A percentile compares a stretch with the other conserved stretches of the same genome.
phyloP scores from a whole-genome alignment of 345 rosid genomes.

The Aethionema arabicum region DNA sequence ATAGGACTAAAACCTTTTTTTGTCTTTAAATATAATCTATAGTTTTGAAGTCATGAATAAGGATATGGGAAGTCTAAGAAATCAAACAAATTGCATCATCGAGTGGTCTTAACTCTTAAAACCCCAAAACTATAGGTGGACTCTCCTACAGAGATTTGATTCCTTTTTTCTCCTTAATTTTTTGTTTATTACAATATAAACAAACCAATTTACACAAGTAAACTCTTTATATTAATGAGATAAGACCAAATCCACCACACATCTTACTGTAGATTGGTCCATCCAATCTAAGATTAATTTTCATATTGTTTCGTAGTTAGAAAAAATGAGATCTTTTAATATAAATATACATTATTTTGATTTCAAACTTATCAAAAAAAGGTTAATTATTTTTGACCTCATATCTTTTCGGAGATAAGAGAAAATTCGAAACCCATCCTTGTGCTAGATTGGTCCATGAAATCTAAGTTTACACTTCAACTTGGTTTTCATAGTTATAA shows the following conservation, averaged over 20 bases:
- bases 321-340: no score
- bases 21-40: constrained; percentile 28
- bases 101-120: constrained; percentile 39
- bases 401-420: not conserved
- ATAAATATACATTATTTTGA: no score
- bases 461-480: not conserved
- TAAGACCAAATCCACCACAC: constrained; percentile 29
- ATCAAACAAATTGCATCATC: constrained; percentile 27
- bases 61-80: constrained; percentile 18
- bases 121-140: constrained; percentile 28
- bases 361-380: no score
- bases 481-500: no score
- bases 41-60: constrained; percentile 19
- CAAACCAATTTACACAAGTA: constrained; percentile 30
- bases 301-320: no score
- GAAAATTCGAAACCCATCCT: no score
- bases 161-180: constrained; percentile 22
- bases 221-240: constrained; percentile 27
- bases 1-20: constrained; percentile 28
- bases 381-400: not conserved
- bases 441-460: not conserved
- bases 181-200: constrained; percentile 11
- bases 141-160: constrained; percentile 30
- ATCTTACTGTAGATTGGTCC: constrained; percentile 36
- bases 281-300: constrained; percentile 23